Conservation (phyloP, 78 protist species). For the Dictyostelium purpureum region DNA sequence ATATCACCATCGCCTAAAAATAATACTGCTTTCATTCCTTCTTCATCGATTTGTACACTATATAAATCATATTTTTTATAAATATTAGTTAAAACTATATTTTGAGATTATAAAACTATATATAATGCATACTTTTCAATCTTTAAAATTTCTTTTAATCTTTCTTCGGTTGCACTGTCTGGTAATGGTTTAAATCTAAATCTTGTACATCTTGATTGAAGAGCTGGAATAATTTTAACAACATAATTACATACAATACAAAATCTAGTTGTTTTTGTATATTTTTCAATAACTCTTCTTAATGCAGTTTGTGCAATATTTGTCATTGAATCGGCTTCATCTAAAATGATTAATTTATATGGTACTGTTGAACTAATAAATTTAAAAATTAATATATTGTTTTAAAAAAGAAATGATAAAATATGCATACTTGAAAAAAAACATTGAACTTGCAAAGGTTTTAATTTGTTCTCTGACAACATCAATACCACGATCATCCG, state of each 20-base stretch:
- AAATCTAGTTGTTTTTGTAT: conserved; percentile 95
- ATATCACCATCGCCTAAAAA: conserved; percentile 80
- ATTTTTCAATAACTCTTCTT: conserved; percentile 94
- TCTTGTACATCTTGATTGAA: conserved; percentile 98
- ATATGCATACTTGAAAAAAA: conserved; percentile 56
- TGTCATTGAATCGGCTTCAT: conserved; percentile 99
- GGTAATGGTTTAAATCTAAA: conserved; percentile 96
- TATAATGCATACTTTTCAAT: conserved; percentile 78
- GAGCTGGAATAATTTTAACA: conserved; percentile 96
- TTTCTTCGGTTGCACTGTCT: conserved; percentile 22
- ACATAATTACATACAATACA: conserved; percentile 98
- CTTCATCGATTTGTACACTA: conserved; percentile 65
- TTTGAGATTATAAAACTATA: background rate
- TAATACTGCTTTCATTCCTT: conserved; percentile 47
- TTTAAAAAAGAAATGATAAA: background rate
- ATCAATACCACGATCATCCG: conserved; percentile 99
- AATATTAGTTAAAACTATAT: background rate
- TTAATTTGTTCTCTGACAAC: conserved; percentile 99
- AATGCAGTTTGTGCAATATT: conserved; percentile 98
- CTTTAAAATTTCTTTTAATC: conserved; percentile 83
- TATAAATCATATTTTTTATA: background rate
- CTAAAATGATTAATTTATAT: conserved; percentile 98
- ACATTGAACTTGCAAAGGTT: conserved; percentile 98
- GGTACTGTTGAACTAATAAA: conserved; percentile 35
- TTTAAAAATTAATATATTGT: background rate